These are phyloP conservation scores for Penicillium subrubescens DNA, from an alignment of 495 filamentous ascomycete genomes.

Conservation along the genomic window DNA sequence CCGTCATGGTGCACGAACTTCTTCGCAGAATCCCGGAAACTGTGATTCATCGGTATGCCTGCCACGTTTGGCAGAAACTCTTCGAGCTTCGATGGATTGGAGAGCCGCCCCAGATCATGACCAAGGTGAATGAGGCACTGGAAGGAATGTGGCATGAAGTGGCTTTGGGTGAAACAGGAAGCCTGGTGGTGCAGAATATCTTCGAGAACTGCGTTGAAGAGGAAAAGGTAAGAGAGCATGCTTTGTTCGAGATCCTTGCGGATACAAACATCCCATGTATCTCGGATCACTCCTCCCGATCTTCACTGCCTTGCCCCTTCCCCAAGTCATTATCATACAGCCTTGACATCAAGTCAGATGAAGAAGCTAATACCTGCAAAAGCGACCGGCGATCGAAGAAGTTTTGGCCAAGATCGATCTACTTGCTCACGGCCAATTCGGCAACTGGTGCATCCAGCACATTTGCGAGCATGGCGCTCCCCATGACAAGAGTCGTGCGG, in stretches of 20 bases:
- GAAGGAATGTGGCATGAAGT: constrained; percentile 99
- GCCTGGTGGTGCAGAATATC: constrained; percentile 97
- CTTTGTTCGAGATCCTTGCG: background rate
- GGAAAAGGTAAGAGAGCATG: constrained; percentile 73
- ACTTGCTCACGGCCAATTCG: constrained; percentile 97
- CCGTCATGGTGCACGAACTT: constrained; percentile 96
- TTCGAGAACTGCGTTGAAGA: constrained; percentile 99
- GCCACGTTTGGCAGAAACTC: constrained; percentile 99
- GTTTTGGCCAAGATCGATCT: constrained; percentile 92
- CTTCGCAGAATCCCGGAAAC: constrained; percentile 96
- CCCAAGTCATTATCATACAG: background rate
- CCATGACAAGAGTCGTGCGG: constrained; percentile 85
- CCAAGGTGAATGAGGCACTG: constrained; percentile 93
- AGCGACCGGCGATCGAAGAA: constrained; percentile 94
- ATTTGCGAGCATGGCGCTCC: constrained; percentile 96
- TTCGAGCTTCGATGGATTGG: constrained; percentile 96
- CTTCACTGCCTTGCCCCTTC: background rate
- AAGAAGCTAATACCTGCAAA: constrained; percentile 47
- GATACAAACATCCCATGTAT: background rate
- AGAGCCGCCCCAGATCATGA: constrained; percentile 96
- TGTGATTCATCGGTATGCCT: constrained; percentile 96
- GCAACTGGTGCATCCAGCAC: constrained; percentile 99
- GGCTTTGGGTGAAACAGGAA: constrained; percentile 93
- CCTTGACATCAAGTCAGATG: background rate
- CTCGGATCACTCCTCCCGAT: background rate